Conservation (phyloP, 2,329 filamentous ascomycete genomes). For the Penicillium sp. region DNA sequence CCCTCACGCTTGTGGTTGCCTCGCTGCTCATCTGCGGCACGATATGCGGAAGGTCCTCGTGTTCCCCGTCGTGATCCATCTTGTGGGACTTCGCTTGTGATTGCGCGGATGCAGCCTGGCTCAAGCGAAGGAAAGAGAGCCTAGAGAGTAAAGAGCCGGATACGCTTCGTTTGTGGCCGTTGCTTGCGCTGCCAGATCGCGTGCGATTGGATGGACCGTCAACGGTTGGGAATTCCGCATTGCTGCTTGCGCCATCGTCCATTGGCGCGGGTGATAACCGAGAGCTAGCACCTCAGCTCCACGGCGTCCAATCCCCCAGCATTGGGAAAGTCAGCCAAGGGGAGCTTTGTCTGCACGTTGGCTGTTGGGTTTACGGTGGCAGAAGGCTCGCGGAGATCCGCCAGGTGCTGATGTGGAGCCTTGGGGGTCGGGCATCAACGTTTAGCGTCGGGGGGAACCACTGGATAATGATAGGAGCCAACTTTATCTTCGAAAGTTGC, state of each 20-base stretch:
- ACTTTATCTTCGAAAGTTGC: neutral
- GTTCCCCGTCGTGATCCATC: conserved; percentile 28
- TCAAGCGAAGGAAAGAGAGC: conserved; percentile 66
- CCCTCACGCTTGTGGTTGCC: conserved; percentile 44
- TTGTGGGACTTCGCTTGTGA: conserved; percentile 35
- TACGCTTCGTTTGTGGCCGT: conserved; percentile 54
- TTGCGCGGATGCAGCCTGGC: conserved; percentile 34
- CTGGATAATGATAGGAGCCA: neutral
- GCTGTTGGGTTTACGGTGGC: conserved; percentile 1
- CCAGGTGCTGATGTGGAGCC: conserved; percentile 7
- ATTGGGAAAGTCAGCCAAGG: conserved; percentile 7
- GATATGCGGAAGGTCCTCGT: conserved; percentile 31
- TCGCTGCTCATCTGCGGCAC: conserved; percentile 20
- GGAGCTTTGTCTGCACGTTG: conserved; percentile 1
- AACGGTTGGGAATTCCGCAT: conserved; percentile 29
- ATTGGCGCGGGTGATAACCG: conserved; percentile 32
- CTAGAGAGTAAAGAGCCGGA: conserved; percentile 69
- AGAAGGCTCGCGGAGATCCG: conserved; percentile 1
- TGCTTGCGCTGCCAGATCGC: conserved; percentile 37
- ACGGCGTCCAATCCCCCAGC: conserved; percentile 20
- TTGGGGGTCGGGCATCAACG: conserved; percentile 7
- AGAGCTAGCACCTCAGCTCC: conserved; percentile 24
- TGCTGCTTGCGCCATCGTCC: conserved; percentile 35
- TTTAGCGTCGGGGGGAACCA: neutral
- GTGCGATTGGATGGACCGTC: conserved; percentile 29